phyloP scores from a whole-genome alignment of 2,329 filamentous ascomycete species.

The Penicillium sclerotiorum region DNA sequence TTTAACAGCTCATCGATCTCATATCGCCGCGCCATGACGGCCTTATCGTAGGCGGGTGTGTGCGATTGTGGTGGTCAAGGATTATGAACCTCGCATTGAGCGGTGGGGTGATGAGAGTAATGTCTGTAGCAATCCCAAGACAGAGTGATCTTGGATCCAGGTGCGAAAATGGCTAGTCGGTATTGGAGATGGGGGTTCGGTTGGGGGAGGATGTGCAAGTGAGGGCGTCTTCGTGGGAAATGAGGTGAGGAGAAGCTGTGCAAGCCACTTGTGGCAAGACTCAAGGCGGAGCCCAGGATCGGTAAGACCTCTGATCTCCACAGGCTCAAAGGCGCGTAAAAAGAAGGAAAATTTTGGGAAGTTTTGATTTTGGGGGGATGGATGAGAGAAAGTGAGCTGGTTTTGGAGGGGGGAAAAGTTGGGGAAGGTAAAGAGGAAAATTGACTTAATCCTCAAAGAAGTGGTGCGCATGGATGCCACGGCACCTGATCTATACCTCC shows the following conservation, averaged over 20 bases:
- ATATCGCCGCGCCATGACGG: slow-evolving; percentile 62
- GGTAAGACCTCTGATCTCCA: slow-evolving; percentile 16
- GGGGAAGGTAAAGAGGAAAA: not conserved
- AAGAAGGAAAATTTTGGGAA: not conserved
- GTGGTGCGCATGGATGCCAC: too few relatives aligned
- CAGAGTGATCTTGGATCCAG: too few relatives aligned
- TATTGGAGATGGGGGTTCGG: slow-evolving; percentile 1
- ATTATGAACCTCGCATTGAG: slow-evolving; percentile 35
- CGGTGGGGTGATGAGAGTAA: slow-evolving; percentile 1
- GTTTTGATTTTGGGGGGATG: not conserved
- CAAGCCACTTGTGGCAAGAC: slow-evolving; percentile 32
- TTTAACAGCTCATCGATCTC: slow-evolving; percentile 73
- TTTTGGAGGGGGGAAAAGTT: not conserved
- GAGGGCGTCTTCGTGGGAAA: slow-evolving; percentile 13
- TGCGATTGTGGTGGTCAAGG: slow-evolving; percentile 26
- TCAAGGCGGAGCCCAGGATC: slow-evolving; percentile 24
- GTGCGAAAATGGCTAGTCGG: too few relatives aligned
- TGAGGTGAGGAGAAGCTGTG: slow-evolving; percentile 25
- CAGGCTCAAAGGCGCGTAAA: too few relatives aligned
- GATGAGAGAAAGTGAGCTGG: not conserved
- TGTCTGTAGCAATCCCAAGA: too few relatives aligned
- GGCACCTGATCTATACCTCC: slow-evolving; percentile 6
- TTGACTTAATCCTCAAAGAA: not conserved
- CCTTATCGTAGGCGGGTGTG: slow-evolving; percentile 26
- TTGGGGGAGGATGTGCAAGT: not conserved